Evolutionary conservation across 1,284 basidiomycete species (phyloP).

Genomic region (Papiliotrema flavescens): DNA sequence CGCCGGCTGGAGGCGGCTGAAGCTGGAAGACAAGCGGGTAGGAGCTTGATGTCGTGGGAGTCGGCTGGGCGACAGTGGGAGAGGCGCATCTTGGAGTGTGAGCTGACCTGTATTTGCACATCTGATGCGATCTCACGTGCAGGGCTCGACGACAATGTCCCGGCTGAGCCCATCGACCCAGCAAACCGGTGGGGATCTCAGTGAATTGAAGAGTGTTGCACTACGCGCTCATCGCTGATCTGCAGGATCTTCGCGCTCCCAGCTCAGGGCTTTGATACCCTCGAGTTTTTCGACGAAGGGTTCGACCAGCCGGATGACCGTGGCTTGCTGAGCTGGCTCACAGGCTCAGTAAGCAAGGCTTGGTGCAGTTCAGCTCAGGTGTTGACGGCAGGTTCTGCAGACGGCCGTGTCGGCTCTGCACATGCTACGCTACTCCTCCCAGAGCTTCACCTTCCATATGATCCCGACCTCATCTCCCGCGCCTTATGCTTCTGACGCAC

Average conservation of each 20-base stretch:
- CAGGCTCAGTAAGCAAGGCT: constrained; percentile 28
- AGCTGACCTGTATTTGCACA: background rate
- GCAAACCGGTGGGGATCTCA: constrained; percentile 41
- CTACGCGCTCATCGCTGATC: background rate
- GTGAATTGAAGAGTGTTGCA: constrained; percentile 15
- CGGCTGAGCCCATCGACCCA: constrained; percentile 25
- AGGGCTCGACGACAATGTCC: constrained; percentile 37
- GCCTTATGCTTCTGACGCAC: background rate
- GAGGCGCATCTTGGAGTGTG: constrained; percentile 22
- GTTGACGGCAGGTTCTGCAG: constrained; percentile 29
- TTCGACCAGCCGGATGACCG: constrained; percentile 27
- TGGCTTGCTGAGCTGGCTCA: constrained; percentile 39
- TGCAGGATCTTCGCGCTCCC: constrained; percentile 40
- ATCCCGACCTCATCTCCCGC: constrained; percentile 25
- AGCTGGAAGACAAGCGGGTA: constrained; percentile 6
- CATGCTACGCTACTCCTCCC: constrained; percentile 40
- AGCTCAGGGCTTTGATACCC: constrained; percentile 38
- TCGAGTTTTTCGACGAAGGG: constrained; percentile 37
- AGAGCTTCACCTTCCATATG: constrained; percentile 34
- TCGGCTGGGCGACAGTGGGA: constrained; percentile 16
- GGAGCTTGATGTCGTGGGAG: constrained; percentile 23
- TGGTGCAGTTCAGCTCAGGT: background rate
- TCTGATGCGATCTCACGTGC: constrained; percentile 2
- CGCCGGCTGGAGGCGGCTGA: constrained; percentile 20
- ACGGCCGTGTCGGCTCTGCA: constrained; percentile 39